Conservation (phyloP, 768 basidiomycete genomes). For the Rubroboletus satanas region DNA sequence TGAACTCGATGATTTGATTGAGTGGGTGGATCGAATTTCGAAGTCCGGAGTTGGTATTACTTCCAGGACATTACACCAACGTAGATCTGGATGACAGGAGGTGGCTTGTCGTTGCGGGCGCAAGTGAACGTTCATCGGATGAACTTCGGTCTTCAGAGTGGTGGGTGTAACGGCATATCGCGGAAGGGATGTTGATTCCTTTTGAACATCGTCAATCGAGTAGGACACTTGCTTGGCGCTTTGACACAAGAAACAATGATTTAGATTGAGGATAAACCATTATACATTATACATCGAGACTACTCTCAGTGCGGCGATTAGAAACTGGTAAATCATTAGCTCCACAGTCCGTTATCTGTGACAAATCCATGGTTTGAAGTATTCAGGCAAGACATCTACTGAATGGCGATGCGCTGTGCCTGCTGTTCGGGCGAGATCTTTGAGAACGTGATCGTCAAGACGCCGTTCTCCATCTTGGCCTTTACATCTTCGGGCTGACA, state of each 20-base stretch:
- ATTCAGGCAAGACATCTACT: not conserved
- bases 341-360: not conserved
- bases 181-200: too few species aligned
- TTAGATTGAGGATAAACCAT: not conserved
- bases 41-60: not conserved
- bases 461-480: conserved; percentile 45
- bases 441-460: conserved; percentile 49
- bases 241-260: not conserved
- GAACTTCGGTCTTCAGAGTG: not conserved
- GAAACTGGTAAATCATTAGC: not conserved
- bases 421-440: conserved; percentile 37
- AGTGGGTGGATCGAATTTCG: not conserved
- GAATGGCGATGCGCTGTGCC: conserved; percentile 38
- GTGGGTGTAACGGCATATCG: too few species aligned
- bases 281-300: not conserved
- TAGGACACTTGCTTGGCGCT: too few species aligned
- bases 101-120: too few species aligned
- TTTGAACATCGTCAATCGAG: too few species aligned
- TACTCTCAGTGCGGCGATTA: not conserved
- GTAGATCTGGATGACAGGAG: too few species aligned
- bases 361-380: not conserved
- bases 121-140: too few species aligned
- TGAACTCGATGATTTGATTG: not conserved
- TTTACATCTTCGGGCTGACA: conserved; percentile 43
- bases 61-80: too few species aligned